phyloP scores from a whole-genome alignment of 495 filamentous ascomycete genomes.

The Xylaria curta region DNA sequence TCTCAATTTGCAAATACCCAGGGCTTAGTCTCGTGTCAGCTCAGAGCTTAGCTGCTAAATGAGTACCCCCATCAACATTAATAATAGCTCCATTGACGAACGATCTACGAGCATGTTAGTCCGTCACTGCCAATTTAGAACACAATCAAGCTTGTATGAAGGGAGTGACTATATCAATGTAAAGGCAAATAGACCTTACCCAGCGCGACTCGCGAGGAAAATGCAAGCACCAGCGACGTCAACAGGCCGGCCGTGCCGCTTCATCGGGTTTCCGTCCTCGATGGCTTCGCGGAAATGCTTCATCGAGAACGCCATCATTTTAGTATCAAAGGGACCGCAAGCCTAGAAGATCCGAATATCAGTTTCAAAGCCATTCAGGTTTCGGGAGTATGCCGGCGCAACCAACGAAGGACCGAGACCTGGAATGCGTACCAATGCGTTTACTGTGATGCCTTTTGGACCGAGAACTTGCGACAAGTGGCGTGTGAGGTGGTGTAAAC shows the following conservation, averaged over 20 bases:
- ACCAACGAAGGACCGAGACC: not conserved
- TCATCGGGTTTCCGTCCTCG: slow-evolving; percentile 68
- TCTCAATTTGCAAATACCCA: not conserved
- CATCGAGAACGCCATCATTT: slow-evolving; percentile 82
- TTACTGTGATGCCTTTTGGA: slow-evolving; percentile 70
- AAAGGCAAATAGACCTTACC: slow-evolving; percentile 40
- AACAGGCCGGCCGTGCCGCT: slow-evolving; percentile 70
- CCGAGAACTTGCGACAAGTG: slow-evolving; percentile 75
- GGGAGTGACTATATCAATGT: not conserved
- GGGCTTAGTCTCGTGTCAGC: not conserved
- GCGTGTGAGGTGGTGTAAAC: slow-evolving; percentile 71
- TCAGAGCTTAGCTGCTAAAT: slow-evolving; percentile 44
- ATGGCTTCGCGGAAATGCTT: slow-evolving; percentile 66
- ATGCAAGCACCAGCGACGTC: slow-evolving; percentile 81
- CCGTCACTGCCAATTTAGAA: not conserved
- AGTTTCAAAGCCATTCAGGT: not conserved
- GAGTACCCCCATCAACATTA: slow-evolving; percentile 69
- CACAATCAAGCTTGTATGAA: not conserved
- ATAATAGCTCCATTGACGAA: slow-evolving; percentile 83
- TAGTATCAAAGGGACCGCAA: slow-evolving; percentile 80
- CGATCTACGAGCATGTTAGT: slow-evolving; percentile 37
- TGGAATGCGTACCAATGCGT: slow-evolving; percentile 52
- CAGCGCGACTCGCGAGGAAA: slow-evolving; percentile 73
- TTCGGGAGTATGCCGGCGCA: not conserved
- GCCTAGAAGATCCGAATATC: slow-evolving; percentile 50